phyloP scores from a whole-genome alignment of 2,329 filamentous ascomycete genomes.

The Albophoma yamanashiensis region DNA sequence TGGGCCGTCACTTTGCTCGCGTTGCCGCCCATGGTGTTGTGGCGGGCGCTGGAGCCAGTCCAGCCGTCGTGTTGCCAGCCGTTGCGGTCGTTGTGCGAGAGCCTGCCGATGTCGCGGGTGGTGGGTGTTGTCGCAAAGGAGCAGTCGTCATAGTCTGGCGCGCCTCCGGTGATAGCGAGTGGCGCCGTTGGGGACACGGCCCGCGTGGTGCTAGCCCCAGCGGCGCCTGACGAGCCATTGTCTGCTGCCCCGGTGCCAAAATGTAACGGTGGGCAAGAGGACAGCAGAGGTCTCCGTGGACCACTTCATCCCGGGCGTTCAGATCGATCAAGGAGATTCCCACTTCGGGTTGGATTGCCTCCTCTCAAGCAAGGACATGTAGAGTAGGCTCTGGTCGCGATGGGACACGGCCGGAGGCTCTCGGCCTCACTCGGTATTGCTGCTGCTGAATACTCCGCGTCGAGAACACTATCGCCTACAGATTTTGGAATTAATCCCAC shows the following conservation, averaged over 20 bases:
- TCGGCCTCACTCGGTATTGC: no score
- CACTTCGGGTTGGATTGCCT: neutral
- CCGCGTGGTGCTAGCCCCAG: neutral
- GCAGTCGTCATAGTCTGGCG: neutral
- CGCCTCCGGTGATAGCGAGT: neutral
- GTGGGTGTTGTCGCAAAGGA: neutral
- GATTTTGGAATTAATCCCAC: no score
- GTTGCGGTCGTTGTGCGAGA: neutral
- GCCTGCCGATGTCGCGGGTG: neutral
- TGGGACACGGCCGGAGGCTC: neutral
- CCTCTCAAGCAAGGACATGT: neutral
- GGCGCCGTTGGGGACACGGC: neutral
- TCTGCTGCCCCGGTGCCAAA: neutral
- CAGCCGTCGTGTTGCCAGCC: slow-evolving; percentile 1
- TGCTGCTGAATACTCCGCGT: no score
- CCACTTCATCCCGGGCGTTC: neutral
- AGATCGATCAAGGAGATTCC: no score
- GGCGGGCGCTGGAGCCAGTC: neutral
- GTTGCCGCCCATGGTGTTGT: slow-evolving; percentile 39
- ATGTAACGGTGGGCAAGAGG: neutral
- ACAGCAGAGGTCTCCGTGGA: neutral
- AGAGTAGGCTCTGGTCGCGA: neutral
- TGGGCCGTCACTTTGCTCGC: slow-evolving; percentile 55
- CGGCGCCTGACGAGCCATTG: neutral
- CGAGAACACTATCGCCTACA: no score